These are phyloP conservation scores for Tuber magnatum DNA, from an alignment of 495 filamentous ascomycete species.

Conservation along the genomic window DNA sequence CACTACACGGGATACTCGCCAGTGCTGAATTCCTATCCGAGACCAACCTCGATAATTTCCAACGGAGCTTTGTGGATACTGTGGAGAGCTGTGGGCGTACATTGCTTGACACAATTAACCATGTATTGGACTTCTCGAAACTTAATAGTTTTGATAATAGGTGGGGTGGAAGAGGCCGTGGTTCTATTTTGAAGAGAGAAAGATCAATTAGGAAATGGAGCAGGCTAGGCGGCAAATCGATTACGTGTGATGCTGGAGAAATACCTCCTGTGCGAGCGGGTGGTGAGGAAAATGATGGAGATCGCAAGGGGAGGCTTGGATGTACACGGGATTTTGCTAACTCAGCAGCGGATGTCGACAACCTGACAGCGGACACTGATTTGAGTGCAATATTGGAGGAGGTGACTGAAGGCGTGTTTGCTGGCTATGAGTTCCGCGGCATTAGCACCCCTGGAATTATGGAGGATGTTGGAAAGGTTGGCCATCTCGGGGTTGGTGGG, in stretches of 20 bases:
- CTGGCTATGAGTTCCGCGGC: conserved; percentile 46
- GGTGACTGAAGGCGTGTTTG: conserved; percentile 54
- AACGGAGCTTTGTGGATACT: conserved; percentile 61
- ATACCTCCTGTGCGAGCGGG: not conserved
- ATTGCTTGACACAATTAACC: conserved; percentile 70
- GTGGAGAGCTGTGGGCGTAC: conserved; percentile 70
- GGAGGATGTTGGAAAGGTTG: conserved; percentile 33
- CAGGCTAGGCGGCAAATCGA: conserved; percentile 13
- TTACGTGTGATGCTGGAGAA: not conserved
- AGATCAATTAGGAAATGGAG: conserved; percentile 22
- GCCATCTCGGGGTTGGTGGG: conserved; percentile 7
- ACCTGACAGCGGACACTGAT: conserved; percentile 43
- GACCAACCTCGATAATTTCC: conserved; percentile 48
- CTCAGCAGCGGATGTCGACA: conserved; percentile 24
- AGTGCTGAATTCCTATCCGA: conserved; percentile 63
- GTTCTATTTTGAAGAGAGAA: conserved; percentile 23
- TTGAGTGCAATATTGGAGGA: conserved; percentile 53
- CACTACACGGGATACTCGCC: conserved; percentile 68
- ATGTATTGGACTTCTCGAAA: conserved; percentile 67
- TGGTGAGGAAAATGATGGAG: conserved; percentile 12
- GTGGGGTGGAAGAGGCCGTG: conserved; percentile 17
- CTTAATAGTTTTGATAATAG: conserved; percentile 49
- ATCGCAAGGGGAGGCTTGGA: conserved; percentile 15
- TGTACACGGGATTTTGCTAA: not conserved
- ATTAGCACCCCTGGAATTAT: conserved; percentile 37